Base-by-base conservation (phyloP, 805 yeast species). In the Candida stauntonica region DNA sequence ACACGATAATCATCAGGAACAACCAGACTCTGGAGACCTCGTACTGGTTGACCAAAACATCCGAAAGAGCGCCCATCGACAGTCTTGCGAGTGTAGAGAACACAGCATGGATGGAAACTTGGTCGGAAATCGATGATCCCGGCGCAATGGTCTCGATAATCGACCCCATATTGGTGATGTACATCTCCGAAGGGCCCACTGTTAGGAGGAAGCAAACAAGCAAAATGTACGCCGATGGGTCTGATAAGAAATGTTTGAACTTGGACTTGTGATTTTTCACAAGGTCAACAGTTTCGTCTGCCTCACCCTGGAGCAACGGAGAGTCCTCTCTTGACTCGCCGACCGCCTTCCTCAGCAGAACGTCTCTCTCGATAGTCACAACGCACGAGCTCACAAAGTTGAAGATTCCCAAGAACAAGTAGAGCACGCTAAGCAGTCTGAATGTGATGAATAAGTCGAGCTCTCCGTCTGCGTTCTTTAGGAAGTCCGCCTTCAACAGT, bases 121-220 rank as follows among this genome's bases (percentile, higher is more conserved):
- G 82, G 41, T 60, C 59, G 15, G 72, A 63, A 27, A 68, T 59
- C 40, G 37, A 56, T 27, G 44, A 57, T 3, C 11, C 37, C 28
- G 43, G 59, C 20, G 38, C 44, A 16, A 40, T 46, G 16, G 36
- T 45, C 26, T 36, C 42, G n/a, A 81, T 63, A 11, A 89, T 64
- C 7, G 88, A 80, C 1, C 91, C 93, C 71, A 89, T 72, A 55
- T 88, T 86, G 39, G 87, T 84, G 46, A 86, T 77, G 58, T 76
- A 87, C 70, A 86, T 77, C 52, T 89, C 98, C 40, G 86, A 64
- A 0, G 96, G 91, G 0, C 98, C 98, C 19, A 86, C 62, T 24
- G 80, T 71, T 32, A 86, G 61, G 19, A 88, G 66, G 37, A 88
- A 69, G 9, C 87, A 72, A 3, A 72, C 42, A 18, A 84, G 66